These are phyloP conservation scores for Colletotrichum sp. DNA, from an alignment of 2,329 filamentous ascomycete genomes.

Conservation along the genomic window DNA sequence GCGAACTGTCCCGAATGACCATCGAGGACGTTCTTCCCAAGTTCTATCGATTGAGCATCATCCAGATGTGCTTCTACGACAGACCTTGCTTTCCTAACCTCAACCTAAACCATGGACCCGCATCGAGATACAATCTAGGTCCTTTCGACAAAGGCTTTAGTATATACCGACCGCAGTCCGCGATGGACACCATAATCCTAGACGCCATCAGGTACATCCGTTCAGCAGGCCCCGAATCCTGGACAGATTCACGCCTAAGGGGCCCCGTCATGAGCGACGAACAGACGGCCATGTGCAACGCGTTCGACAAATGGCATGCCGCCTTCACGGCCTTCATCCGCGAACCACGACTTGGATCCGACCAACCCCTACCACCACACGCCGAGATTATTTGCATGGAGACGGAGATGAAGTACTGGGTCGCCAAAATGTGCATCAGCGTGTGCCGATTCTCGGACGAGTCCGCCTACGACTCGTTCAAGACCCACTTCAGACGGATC, in stretches of 20 bases:
- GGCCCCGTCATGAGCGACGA: constrained; percentile 5
- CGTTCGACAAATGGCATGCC: constrained; percentile 7
- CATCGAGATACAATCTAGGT: background rate
- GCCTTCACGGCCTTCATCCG: constrained; percentile 5
- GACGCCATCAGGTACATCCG: constrained; percentile 12
- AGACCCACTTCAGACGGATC: background rate
- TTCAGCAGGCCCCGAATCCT: background rate
- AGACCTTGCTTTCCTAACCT: background rate
- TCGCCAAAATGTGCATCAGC: constrained; percentile 13
- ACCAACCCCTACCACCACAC: background rate
- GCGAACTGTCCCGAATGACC: background rate
- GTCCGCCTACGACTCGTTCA: constrained; percentile 10
- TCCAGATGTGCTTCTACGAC: constrained; percentile 12
- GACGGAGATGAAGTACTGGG: constrained; percentile 15
- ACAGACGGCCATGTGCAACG: constrained; percentile 2
- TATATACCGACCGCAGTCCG: constrained; percentile 11
- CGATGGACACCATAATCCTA: constrained; percentile 14
- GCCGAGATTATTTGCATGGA: constrained; percentile 1
- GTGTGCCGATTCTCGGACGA: constrained; percentile 14
- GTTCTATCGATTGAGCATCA: constrained; percentile 12
- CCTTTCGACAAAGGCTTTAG: constrained; percentile 5
- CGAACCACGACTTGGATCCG: background rate
- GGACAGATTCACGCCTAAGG: constrained; percentile 12
- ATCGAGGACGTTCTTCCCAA: constrained; percentile 1
- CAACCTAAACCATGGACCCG: background rate